Evolutionary conservation across 768 basidiomycete genomes (phyloP), one percentile per base, ranked within the genome.

Genomic region (Inosperma sp.): DNA sequence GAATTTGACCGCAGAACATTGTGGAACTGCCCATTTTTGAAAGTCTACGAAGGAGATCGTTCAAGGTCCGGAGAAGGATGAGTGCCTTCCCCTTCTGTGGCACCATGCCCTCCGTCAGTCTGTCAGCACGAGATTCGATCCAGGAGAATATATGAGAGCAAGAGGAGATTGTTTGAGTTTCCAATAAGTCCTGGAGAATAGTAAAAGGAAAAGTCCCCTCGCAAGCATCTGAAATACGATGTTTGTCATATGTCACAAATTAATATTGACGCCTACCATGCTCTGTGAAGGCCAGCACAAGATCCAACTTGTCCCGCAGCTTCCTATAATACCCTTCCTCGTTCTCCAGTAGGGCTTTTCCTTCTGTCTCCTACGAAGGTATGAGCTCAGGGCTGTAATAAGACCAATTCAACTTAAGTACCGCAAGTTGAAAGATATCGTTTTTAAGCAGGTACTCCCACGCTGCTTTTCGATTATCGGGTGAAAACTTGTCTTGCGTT

Each of bases 41-140:
- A 9, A 95, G 74, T 1, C 92, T 81, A 7, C 91, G 79, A 2
- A 95, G 74, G 2, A 95, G 78, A 57, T 93, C 92, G 61, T 96
- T 96, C 34, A 93, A 73, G 16, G 86, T 86, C 42, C 93, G 81
- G 21, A 95, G 76, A 12, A 96, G 76, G 48, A 87, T 74, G 31
- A 93, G 83, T 3, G 91, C 90, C 64, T 93, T 93, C 52, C 88
- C 89, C 67, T 91, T 91, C 68, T 88, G 83, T 1, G 90, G 89
- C 5, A 86, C 78, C 81, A 93, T 83, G 43, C 79, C 83, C 52
- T 81, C 76, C 0, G 88, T 93, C 30, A 93, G 74, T 13, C 86
- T 76, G 13, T 73, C 67, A 1, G 84, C 79, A 22, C 88, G 82
- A 50, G 66, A 66, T 69, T 94, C 91, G 41, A 93, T 85, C 87